Conservation (phyloP, 202 grass and related monocot genomes). For the Dendrocalamus latiflorus region DNA sequence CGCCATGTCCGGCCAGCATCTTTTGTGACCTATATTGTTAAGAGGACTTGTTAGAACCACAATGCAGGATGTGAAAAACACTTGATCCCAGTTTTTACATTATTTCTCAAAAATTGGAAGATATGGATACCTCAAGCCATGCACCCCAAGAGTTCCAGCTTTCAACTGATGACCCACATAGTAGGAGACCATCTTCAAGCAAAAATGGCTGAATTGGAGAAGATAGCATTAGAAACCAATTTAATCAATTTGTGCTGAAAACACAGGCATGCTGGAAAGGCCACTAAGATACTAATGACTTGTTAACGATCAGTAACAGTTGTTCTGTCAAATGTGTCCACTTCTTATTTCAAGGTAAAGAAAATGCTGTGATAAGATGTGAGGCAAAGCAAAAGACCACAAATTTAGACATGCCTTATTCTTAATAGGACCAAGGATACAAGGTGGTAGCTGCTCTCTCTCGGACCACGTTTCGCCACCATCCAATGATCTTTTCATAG, state of each 20-base stretch:
- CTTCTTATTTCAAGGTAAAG: neutral
- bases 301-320: neutral
- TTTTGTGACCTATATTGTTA: constrained; percentile 57
- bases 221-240: neutral
- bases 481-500: constrained; percentile 86
- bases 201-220: constrained; percentile 60
- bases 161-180: constrained; percentile 95
- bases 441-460: constrained; percentile 83
- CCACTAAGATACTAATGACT: neutral
- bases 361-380: constrained; percentile 9
- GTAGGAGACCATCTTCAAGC: constrained; percentile 70
- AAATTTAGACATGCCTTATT: constrained; percentile 66
- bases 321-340: neutral
- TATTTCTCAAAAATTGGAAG: neutral
- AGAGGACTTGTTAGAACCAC: neutral
- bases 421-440: constrained; percentile 96
- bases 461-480: constrained; percentile 73
- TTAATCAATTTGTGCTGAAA: neutral
- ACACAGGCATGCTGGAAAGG: neutral
- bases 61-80: neutral
- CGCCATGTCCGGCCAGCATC: constrained; percentile 68
- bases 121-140: constrained; percentile 75
- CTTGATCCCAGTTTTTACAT: neutral
- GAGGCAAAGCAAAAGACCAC: neutral
- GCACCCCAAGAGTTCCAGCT: constrained; percentile 99